Evolutionary conservation across 176 grass and related monocot genomes (phyloP).

Genomic region (Triticum turgidum): DNA sequence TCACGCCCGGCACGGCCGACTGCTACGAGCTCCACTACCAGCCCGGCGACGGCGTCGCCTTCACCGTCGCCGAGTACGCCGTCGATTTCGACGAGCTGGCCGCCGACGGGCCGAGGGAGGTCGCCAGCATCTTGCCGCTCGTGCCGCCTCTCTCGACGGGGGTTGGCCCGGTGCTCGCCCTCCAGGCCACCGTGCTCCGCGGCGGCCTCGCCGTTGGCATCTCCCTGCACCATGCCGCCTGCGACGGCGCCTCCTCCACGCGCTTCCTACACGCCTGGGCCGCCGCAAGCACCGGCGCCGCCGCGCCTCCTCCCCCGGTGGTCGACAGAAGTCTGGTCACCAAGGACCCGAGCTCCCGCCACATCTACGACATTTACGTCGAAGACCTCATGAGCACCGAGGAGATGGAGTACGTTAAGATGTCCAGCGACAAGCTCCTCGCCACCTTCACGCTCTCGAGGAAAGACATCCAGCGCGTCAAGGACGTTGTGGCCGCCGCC

Average conservation of each 20-base stretch:
- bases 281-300: not conserved
- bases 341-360: not conserved
- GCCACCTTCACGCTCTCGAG: not conserved
- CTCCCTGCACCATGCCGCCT: conserved; percentile 35
- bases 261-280: conserved; percentile 54
- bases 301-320: not conserved
- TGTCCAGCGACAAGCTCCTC: not conserved
- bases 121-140: conserved; percentile 24
- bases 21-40: conserved; percentile 43
- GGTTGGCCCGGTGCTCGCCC: conserved; percentile 10
- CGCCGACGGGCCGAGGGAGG: conserved; percentile 4
- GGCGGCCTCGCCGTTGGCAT: conserved; percentile 39
- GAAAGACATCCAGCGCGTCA: not conserved
- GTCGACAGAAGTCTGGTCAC: conserved; percentile 26
- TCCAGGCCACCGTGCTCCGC: conserved; percentile 39
- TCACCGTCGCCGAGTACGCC: conserved; percentile 52
- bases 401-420: not conserved
- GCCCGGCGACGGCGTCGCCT: conserved; percentile 40
- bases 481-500: not conserved
- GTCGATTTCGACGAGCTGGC: conserved; percentile 15
- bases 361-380: not conserved
- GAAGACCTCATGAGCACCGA: not conserved
- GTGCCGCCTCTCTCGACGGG: conserved; percentile 12
- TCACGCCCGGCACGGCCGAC: not conserved
- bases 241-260: conserved; percentile 36